These are phyloP conservation scores for Fragilaria crotonensis DNA, from an alignment of 108 stramenopile species.

Conservation along the genomic window DNA sequence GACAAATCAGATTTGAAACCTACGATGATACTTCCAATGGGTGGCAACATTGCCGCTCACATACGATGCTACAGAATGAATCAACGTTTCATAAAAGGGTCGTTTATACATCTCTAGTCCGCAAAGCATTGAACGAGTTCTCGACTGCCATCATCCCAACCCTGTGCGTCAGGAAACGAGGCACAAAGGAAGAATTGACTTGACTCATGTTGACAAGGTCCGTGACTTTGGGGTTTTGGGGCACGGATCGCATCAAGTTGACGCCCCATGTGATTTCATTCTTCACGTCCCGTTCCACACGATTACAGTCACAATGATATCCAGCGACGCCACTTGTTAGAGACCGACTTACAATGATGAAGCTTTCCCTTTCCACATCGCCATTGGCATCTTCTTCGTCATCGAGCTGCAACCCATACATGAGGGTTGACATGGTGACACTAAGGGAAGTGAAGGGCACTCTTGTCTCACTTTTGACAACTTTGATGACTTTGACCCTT, in stretches of 20 bases:
- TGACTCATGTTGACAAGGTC: constrained; percentile 41
- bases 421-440: constrained; percentile 32
- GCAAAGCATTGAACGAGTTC: constrained; percentile 42
- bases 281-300: constrained; percentile 8
- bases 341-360: constrained; percentile 38
- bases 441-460: constrained; percentile 40
- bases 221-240: constrained; percentile 26
- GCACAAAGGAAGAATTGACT: constrained; percentile 32
- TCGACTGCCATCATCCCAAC: constrained; percentile 42
- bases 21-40: too few species aligned
- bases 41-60: too few species aligned
- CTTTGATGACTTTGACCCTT: constrained; percentile 20
- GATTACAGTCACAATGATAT: background rate
- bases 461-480: constrained; percentile 42
- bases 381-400: background rate
- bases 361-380: too few species aligned
- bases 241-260: constrained; percentile 42
- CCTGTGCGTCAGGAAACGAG: constrained; percentile 29
- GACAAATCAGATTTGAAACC: too few species aligned
- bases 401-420: constrained; percentile 21
- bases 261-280: constrained; percentile 46
- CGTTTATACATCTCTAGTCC: background rate
- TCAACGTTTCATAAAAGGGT: too few species aligned
- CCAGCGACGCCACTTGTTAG: constrained; percentile 1
- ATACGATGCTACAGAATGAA: too few species aligned